phyloP scores from a whole-genome alignment of 192 early-diverging fungal species.

The Dispira parvispora region DNA sequence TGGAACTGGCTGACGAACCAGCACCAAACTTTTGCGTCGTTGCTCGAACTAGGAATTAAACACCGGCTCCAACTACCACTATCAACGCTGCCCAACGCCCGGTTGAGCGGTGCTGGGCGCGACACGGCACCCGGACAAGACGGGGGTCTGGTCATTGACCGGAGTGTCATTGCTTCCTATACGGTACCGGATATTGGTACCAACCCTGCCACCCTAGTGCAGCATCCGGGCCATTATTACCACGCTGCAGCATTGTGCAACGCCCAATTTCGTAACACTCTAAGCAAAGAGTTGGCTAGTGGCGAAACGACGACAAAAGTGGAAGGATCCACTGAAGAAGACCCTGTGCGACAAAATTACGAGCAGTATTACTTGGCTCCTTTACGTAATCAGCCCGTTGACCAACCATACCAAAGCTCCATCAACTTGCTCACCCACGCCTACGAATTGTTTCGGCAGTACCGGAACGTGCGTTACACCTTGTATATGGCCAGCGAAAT shows the following conservation, averaged over 20 bases:
- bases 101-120: too few species aligned
- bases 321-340: not conserved
- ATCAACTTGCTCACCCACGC: constrained; percentile 80
- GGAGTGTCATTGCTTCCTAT: too few species aligned
- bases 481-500: constrained; percentile 75
- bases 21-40: constrained; percentile 1
- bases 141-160: constrained; percentile 16
- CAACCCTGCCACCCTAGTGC: constrained; percentile 50
- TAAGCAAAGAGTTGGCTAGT: constrained; percentile 18
- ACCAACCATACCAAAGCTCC: constrained; percentile 17
- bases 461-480: constrained; percentile 59
- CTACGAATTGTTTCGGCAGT: constrained; percentile 76
- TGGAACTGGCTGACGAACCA: constrained; percentile 32
- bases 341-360: not conserved
- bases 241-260: constrained; percentile 54
- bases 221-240: constrained; percentile 80
- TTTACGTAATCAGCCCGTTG: not conserved
- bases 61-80: not conserved
- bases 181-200: too few species aligned
- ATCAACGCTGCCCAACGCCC: not conserved
- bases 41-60: not conserved
- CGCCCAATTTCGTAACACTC: constrained; percentile 46
- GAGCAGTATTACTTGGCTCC: not conserved
- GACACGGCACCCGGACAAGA: not conserved
- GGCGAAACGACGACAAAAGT: not conserved